Evolutionary conservation across 2,329 filamentous ascomycete species (phyloP), one percentile per base, ranked within the genome.

Genomic region (Ophiostoma tasmaniense): DNA sequence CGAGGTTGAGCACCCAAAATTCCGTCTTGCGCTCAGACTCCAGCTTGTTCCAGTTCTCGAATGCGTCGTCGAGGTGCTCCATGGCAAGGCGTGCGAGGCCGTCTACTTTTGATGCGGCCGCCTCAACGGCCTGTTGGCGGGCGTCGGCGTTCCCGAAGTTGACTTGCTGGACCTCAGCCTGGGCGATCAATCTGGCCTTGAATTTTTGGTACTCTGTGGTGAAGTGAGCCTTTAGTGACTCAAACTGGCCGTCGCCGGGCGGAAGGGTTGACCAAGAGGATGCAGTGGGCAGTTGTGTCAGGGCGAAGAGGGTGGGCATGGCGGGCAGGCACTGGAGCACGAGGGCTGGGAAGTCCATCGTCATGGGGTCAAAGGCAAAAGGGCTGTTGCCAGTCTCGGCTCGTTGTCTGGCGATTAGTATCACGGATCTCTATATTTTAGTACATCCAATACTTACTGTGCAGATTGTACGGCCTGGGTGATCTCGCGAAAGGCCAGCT

Each of bases 271-370:
- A 92, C 88, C 94, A 97, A 0, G 92, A 95, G 2, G 89, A 87
- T 25, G 87, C 83, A 0, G 90, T 92, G 1, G 92, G 83, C 74
- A 96, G 90, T 37, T 93, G 92, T 7, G 89, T 91, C 0, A 89
- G 86, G 11, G 91, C 90, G 79, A 93, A 94, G 7, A 97, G 82
- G 0, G 92, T 95, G 3, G 91, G 89, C 2, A 93, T 92, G 11
- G 91, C 84, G 45, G 90, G 87, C 0, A 98, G 86, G 73, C 94
- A 89, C 72, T 90, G 91, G 13, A 97, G 85, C 45, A 90, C 92
- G 55, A 98, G 84, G 7, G 90, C 89, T 7, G 93, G 92, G 75
- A 97, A 97, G 70, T 92, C 92, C 76, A 96, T 87, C 5, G 90
- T 84, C 71, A 93, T 86, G 42, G 94, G 90, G 73, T 97, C 91